Conservation (phyloP, 2,329 filamentous ascomycete genomes). For the Aspergillus sp. region DNA sequence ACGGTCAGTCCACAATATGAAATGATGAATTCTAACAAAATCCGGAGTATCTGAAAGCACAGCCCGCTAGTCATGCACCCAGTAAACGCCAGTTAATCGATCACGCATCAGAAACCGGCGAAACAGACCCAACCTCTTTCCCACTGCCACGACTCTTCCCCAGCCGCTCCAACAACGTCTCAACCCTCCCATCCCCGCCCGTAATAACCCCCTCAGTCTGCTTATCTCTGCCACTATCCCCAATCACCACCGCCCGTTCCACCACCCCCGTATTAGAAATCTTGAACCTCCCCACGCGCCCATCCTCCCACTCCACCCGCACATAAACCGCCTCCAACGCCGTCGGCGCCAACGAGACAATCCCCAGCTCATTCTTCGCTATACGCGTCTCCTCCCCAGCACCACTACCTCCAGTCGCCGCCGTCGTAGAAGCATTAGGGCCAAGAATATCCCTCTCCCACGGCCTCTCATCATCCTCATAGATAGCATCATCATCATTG, state of each 20-base stretch:
- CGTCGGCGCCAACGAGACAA: constrained; percentile 39
- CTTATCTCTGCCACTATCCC: constrained; percentile 43
- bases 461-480: constrained; percentile 21
- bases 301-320: constrained; percentile 48
- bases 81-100: no score
- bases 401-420: background rate
- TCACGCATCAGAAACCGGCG: no score
- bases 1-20: background rate
- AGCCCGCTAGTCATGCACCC: no score
- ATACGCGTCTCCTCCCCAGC: constrained; percentile 12
- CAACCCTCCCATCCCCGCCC: constrained; percentile 38
- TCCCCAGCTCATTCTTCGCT: constrained; percentile 29
- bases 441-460: constrained; percentile 21
- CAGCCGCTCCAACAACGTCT: constrained; percentile 38
- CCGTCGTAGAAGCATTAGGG: constrained; percentile 9
- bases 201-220: constrained; percentile 37
- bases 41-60: no score
- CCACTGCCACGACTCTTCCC: constrained; percentile 13
- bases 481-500: constrained; percentile 6
- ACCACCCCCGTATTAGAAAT: constrained; percentile 44
- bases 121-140: background rate
- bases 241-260: constrained; percentile 47
- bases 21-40: no score
- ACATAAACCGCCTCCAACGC: constrained; percentile 46
- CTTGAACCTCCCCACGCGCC: constrained; percentile 47